Conservation (phyloP, 176 grass and related monocot species). For the Microstegium vimineum region DNA sequence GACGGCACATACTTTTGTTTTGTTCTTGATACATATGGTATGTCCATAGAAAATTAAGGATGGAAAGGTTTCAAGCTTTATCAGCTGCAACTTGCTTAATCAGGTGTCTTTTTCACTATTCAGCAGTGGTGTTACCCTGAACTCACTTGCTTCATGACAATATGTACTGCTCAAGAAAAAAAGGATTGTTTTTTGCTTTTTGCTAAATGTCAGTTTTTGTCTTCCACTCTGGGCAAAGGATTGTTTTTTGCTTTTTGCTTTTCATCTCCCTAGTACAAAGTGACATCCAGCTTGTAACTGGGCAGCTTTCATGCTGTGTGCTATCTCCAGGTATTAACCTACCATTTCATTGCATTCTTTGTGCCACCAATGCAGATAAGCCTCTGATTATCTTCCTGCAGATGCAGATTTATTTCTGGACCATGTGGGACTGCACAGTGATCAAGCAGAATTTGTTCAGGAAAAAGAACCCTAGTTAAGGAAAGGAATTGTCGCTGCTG, state of each 20-base stretch:
- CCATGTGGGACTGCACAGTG: background rate
- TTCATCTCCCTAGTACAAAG: conserved; percentile 3
- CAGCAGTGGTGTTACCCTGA: background rate
- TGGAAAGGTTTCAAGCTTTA: conserved; percentile 5
- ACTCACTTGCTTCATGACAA: conserved; percentile 20
- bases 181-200: too few relatives aligned
- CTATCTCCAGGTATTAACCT: conserved; percentile 10
- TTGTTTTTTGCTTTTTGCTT: background rate
- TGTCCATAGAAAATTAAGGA: background rate
- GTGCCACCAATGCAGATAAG: background rate
- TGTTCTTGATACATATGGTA: background rate
- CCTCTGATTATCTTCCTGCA: conserved; percentile 6
- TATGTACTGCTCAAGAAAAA: background rate
- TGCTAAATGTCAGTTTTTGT: conserved; percentile 20
- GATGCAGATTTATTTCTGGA: conserved; percentile 17
- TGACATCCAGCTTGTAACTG: conserved; percentile 30
- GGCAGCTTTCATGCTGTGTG: conserved; percentile 11
- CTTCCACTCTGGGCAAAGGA: background rate
- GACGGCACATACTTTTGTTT: background rate
- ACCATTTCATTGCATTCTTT: conserved; percentile 14
- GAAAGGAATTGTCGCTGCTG: background rate
- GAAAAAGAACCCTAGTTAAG: background rate
- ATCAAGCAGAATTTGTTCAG: background rate
- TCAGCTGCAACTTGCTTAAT: background rate
- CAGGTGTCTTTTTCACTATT: background rate